These are phyloP conservation scores for Clausena lansium DNA, from an alignment of 345 rosid genomes.

Conservation along the genomic window DNA sequence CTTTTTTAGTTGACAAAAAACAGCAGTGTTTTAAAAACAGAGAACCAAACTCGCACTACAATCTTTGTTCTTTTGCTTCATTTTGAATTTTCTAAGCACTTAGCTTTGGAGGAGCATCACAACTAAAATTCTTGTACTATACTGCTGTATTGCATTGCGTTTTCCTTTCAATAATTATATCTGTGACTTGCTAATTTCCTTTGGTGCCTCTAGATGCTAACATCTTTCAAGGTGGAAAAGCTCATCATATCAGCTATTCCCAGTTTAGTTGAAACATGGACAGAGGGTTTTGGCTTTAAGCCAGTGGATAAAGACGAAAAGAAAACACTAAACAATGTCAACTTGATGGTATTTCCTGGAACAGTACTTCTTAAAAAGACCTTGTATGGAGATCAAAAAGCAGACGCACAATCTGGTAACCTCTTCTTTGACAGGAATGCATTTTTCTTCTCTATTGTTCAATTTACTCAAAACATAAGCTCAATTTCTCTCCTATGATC, in stretches of 20 bases:
- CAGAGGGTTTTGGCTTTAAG: constrained; percentile 72
- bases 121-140: no score
- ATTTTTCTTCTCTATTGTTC: not conserved
- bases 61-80: not conserved
- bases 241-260: constrained; percentile 93
- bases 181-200: not conserved
- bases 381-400: constrained; percentile 28
- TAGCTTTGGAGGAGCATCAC: not conserved
- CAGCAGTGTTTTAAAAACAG: not conserved
- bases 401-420: constrained; percentile 40
- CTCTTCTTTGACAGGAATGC: not conserved
- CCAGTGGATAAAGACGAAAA: constrained; percentile 58
- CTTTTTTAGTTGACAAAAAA: not conserved
- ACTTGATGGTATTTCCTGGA: constrained; percentile 90
- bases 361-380: constrained; percentile 65
- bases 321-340: constrained; percentile 50
- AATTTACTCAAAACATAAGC: not conserved
- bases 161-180: not conserved
- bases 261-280: constrained; percentile 80
- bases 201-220: constrained; percentile 55
- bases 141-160: not conserved
- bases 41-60: not conserved
- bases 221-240: constrained; percentile 74
- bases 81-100: not conserved
- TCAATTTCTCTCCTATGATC: not conserved